These are phyloP conservation scores for Peronospora destructor DNA, from an alignment of 352 stramenopile genomes.

Conservation along the genomic window DNA sequence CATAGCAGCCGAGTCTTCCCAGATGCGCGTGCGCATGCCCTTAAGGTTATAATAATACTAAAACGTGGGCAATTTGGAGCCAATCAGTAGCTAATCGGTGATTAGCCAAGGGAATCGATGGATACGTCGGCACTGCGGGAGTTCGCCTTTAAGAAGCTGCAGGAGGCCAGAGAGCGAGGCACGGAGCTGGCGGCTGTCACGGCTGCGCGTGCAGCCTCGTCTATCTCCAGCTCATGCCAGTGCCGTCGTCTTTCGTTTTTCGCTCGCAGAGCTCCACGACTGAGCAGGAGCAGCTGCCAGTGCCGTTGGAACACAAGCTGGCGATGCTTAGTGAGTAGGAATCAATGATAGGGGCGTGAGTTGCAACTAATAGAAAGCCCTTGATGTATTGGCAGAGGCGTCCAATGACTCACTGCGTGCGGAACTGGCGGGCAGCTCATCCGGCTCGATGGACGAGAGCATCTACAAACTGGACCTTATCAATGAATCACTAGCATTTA, in stretches of 20 bases:
- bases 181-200: conserved; percentile 49
- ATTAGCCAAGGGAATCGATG: conserved; percentile 25
- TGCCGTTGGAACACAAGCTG: conserved; percentile 19
- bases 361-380: neutral
- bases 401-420: conserved; percentile 40
- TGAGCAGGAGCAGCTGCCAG: conserved; percentile 9
- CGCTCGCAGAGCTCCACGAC: conserved; percentile 26
- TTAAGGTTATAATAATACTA: neutral
- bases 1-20: conserved; percentile 72
- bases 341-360: neutral
- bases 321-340: conserved; percentile 19
- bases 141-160: conserved; percentile 72
- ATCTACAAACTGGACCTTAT: conserved; percentile 74
- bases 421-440: conserved; percentile 26
- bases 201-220: conserved; percentile 40
- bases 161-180: conserved; percentile 56
- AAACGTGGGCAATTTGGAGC: neutral
- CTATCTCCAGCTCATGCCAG: conserved; percentile 43
- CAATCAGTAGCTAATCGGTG: conserved; percentile 8
- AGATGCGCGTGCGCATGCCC: conserved; percentile 66
- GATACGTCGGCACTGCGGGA: conserved; percentile 58
- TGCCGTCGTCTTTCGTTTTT: conserved; percentile 35
- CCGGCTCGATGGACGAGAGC: conserved; percentile 34
- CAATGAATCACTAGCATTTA: conserved; percentile 75
- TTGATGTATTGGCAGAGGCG: conserved; percentile 25